Base-by-base conservation (phyloP, 208 protist genomes). In the Acanthamoeba polyphaga region DNA sequence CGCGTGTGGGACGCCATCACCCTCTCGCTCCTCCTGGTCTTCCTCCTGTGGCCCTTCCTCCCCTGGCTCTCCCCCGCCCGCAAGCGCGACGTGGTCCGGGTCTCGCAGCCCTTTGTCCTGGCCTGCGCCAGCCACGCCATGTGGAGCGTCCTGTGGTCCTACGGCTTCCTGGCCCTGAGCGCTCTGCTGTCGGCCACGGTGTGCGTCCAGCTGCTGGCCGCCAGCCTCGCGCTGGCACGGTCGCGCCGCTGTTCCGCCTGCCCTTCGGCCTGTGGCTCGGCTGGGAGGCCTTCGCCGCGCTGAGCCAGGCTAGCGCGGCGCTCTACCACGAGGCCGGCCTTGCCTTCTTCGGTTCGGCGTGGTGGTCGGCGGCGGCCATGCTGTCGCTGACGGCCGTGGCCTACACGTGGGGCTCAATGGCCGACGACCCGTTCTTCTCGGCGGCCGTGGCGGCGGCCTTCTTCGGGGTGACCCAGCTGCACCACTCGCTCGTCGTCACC, bases 21-120 rank as follows among this genome's bases (percentile, higher is more conserved):
- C 51, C 29, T 66, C 24, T 0, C 51, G 43, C 46, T 51, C 22
- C 53, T 88, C 3, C 49, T 88, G n/a, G 80, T 17, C 80, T 88
- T 66, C 51, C 49, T 88, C 29, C 19, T 88, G 51, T 88, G 80
- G 80, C 53, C 80, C 51, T 88, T 88, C 80, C n/a, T 88, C n/a
- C 80, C 80, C 0, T 88, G 80, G 24, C 13, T 88, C 17, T 88
- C 80, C 10, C n/a, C 19, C 6, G 53, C 27, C 17, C 80, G 51
- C 80, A 58, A 64, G 80, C 27, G 22, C 49, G 80, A 88, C 24
- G 51, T 66, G n/a, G 3, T 32, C 17, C 53, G 53, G 7, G 51
- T 88, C n/a, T 46, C 80, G 27, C 51, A 66, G 51, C 80, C 80
- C 22, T 64, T 88, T 12, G 51, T 88, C 8, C 51, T 88, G 27